These are phyloP conservation scores for Lizonia empirigonia DNA, from an alignment of 2,329 filamentous ascomycete genomes.

Conservation along the genomic window DNA sequence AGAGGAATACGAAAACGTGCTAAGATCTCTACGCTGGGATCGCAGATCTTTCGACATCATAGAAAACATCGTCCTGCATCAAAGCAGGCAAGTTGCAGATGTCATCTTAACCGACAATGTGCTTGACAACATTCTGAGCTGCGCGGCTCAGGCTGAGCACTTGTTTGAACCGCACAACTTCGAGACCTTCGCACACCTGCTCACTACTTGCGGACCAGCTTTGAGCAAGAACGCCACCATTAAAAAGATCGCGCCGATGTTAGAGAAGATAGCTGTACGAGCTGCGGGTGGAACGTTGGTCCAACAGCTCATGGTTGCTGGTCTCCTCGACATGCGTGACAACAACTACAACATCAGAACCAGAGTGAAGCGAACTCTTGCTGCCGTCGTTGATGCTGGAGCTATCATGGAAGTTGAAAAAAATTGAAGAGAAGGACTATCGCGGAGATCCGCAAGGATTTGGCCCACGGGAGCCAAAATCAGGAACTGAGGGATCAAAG, in stretches of 20 bases:
- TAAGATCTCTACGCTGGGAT: neutral
- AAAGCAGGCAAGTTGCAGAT: neutral
- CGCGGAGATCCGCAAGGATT: too few relatives aligned
- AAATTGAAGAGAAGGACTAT: too few relatives aligned
- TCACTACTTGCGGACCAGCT: neutral
- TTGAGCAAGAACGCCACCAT: too few relatives aligned
- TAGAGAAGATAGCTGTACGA: neutral
- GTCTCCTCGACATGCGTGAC: neutral
- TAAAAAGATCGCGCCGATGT: too few relatives aligned
- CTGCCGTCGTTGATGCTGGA: too few relatives aligned
- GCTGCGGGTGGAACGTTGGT: neutral
- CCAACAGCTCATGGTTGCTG: neutral
- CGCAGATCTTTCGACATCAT: neutral
- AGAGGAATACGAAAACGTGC: neutral
- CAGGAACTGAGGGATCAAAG: too few relatives aligned
- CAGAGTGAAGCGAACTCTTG: too few relatives aligned
- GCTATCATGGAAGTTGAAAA: too few relatives aligned
- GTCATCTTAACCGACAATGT: neutral
- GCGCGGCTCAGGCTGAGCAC: neutral
- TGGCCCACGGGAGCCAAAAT: too few relatives aligned
- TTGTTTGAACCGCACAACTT: neutral
- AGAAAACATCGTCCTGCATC: neutral
- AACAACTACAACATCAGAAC: neutral
- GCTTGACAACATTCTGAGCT: neutral
- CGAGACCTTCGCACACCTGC: neutral